Conservation (phyloP, 2,329 filamentous ascomycete species). For the Cordyceps militaris region DNA sequence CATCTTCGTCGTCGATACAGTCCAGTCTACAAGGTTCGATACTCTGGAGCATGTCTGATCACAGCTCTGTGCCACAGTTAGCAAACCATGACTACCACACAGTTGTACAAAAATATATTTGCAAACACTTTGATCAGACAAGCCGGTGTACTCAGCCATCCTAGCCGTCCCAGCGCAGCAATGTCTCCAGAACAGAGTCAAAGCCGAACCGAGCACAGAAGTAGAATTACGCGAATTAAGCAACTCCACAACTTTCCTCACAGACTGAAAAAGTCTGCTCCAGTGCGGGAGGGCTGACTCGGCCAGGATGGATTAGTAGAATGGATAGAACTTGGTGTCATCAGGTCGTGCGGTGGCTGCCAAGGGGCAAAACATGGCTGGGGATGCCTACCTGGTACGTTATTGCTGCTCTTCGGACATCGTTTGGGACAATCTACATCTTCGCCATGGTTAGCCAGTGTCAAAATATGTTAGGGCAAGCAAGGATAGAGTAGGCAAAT, state of each 20-base stretch:
- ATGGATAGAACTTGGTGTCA: constrained; percentile 62
- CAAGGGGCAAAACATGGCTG: background rate
- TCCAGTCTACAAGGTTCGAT: background rate
- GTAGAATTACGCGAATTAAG: constrained; percentile 47
- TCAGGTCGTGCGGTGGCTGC: constrained; percentile 22
- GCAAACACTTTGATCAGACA: constrained; percentile 43
- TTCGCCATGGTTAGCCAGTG: constrained; percentile 5
- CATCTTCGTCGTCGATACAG: background rate
- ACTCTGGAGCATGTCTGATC: background rate
- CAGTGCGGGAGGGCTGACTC: constrained; percentile 67
- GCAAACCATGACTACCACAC: background rate
- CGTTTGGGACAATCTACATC: background rate
- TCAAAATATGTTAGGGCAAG: background rate
- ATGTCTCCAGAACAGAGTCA: constrained; percentile 49
- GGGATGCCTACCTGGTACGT: constrained; percentile 3
- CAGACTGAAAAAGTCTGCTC: constrained; percentile 36
- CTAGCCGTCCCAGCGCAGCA: constrained; percentile 45
- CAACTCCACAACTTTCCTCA: constrained; percentile 74
- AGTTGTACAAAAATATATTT: background rate
- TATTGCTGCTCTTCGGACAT: background rate
- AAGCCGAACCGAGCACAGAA: constrained; percentile 43
- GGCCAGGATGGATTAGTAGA: constrained; percentile 61
- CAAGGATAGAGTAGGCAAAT: constrained; percentile 17
- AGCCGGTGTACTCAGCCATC: constrained; percentile 64
- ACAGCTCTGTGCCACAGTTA: constrained; percentile 2